Evolutionary conservation across 768 basidiomycete species (phyloP).

Genomic region (Mycena floridula): DNA sequence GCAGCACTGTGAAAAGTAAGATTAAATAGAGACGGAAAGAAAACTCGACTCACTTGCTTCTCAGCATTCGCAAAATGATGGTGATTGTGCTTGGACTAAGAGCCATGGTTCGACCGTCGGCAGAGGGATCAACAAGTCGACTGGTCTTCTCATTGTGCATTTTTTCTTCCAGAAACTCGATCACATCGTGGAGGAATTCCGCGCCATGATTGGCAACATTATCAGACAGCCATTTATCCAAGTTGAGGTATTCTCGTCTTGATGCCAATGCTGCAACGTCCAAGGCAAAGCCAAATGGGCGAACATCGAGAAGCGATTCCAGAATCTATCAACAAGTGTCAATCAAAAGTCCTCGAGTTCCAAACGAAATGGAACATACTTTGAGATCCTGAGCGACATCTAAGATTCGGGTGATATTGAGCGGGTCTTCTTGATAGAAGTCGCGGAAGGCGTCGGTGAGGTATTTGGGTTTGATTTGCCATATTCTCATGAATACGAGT

Average conservation of each 20-base stretch:
- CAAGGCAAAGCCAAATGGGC: conserved; percentile 83
- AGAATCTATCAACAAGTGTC: conserved; percentile 65
- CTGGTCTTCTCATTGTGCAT: conserved; percentile 83
- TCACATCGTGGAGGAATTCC: conserved; percentile 82
- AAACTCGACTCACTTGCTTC: conserved; percentile 58
- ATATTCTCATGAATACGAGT: conserved; percentile 94
- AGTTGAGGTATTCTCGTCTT: conserved; percentile 86
- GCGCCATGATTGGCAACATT: conserved; percentile 77
- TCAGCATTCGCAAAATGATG: conserved; percentile 85
- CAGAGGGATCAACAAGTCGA: conserved; percentile 69
- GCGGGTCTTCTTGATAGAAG: conserved; percentile 86
- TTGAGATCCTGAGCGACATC: conserved; percentile 96
- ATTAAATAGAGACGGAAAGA: conserved; percentile 1
- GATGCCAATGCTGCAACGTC: conserved; percentile 94
- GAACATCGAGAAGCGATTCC: conserved; percentile 85
- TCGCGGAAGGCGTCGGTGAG: conserved; percentile 85
- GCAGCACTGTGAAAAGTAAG: conserved; percentile 47
- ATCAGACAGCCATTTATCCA: conserved; percentile 95
- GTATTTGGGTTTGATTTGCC: conserved; percentile 85
- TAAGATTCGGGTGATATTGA: conserved; percentile 90
- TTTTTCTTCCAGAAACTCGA: conserved; percentile 88
- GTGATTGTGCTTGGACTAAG: conserved; percentile 86
- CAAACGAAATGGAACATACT: conserved; percentile 36
- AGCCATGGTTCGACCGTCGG: conserved; percentile 78
- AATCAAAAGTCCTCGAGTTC: conserved; percentile 2